phyloP scores from a whole-genome alignment of 352 stramenopile genomes.

The Phytophthora europaea region DNA sequence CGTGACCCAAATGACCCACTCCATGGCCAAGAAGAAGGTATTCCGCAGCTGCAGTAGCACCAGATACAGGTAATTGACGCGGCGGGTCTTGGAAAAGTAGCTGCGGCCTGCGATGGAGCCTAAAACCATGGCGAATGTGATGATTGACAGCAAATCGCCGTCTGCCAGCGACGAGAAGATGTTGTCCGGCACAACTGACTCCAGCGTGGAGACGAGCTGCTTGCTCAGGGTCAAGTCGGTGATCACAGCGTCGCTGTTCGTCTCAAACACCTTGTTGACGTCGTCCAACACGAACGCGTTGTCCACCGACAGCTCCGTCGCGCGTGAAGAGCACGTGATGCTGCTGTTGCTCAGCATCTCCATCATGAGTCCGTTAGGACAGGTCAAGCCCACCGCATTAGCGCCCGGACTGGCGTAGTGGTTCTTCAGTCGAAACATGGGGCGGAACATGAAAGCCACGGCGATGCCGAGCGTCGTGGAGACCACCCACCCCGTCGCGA shows the following conservation, averaged over 20 bases:
- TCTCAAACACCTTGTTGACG: slow-evolving; percentile 60
- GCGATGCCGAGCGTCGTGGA: slow-evolving; percentile 60
- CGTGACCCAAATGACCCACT: slow-evolving; percentile 79
- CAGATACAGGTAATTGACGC: slow-evolving; percentile 77
- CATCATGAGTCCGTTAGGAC: slow-evolving; percentile 53
- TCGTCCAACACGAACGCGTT: slow-evolving; percentile 60
- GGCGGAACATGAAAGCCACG: slow-evolving; percentile 66
- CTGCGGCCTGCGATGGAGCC: slow-evolving; percentile 63
- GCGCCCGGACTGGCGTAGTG: slow-evolving; percentile 25
- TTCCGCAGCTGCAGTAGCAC: slow-evolving; percentile 74
- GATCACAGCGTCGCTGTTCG: slow-evolving; percentile 48
- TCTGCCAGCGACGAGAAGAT: slow-evolving; percentile 63
- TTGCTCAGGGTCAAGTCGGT: slow-evolving; percentile 63
- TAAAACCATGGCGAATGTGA: slow-evolving; percentile 78
- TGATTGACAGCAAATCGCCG: slow-evolving; percentile 65
- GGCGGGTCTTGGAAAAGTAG: slow-evolving; percentile 69
- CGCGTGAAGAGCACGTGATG: slow-evolving; percentile 38
- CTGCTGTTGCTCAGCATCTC: slow-evolving; percentile 38
- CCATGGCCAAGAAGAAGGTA: slow-evolving; percentile 75
- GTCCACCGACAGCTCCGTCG: slow-evolving; percentile 27
- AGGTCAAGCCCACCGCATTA: slow-evolving; percentile 63
- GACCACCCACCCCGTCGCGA: slow-evolving; percentile 64
- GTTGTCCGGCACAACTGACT: slow-evolving; percentile 73
- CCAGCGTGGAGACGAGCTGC: slow-evolving; percentile 69
- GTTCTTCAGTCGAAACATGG: slow-evolving; percentile 54